Conservation (phyloP, 2,329 filamentous ascomycete genomes). For the Alternaria panax region DNA sequence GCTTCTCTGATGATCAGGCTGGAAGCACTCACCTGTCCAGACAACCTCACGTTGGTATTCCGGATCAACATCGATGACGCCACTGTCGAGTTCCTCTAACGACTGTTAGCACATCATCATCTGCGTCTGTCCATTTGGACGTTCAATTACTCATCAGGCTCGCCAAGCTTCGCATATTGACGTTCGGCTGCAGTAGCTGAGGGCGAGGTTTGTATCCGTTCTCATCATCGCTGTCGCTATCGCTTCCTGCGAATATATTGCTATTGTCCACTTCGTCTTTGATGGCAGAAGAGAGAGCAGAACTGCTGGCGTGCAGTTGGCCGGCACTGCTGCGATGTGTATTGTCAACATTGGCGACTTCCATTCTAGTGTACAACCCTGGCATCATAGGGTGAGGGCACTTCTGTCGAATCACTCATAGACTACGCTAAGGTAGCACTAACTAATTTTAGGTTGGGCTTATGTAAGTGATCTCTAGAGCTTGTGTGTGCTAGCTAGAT, state of each 20-base stretch:
- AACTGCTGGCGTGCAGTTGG: background rate
- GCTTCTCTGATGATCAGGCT: background rate
- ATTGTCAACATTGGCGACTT: background rate
- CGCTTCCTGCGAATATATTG: background rate
- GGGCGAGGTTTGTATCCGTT: slow-evolving; percentile 34
- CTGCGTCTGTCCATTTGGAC: no score
- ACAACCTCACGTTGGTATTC: slow-evolving; percentile 59
- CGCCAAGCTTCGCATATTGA: slow-evolving; percentile 28
- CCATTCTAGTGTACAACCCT: slow-evolving; percentile 12
- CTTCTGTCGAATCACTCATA: background rate
- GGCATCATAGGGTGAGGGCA: background rate
- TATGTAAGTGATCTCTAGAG: background rate
- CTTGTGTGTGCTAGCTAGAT: background rate
- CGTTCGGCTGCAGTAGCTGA: slow-evolving; percentile 27
- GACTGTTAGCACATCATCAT: slow-evolving; percentile 3
- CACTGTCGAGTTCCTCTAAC: slow-evolving; percentile 31
- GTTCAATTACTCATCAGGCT: slow-evolving; percentile 37
- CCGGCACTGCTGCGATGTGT: background rate
- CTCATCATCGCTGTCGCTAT: slow-evolving; percentile 6
- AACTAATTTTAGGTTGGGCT: background rate
- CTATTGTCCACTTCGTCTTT: slow-evolving; percentile 24
- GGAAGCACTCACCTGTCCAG: slow-evolving; percentile 44
- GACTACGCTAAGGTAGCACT: background rate
- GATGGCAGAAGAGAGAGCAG: slow-evolving; percentile 9
- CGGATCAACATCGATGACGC: slow-evolving; percentile 52